These are phyloP conservation scores for Backusella parvicylindrica DNA, from an alignment of 192 early-diverging fungal genomes.

Conservation along the genomic window DNA sequence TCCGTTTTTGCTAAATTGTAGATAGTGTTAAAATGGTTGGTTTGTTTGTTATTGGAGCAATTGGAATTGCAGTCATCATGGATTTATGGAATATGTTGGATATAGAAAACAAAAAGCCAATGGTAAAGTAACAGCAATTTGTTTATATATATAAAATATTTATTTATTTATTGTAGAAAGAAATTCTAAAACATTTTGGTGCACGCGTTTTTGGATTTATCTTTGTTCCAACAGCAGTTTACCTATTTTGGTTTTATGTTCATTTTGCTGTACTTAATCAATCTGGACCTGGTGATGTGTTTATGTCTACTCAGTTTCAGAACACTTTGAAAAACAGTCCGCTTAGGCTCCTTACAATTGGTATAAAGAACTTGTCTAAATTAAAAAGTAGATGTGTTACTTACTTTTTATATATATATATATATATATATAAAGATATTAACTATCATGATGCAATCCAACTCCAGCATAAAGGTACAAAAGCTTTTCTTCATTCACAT, in stretches of 20 bases:
- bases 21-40: constrained; percentile 93
- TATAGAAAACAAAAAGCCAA: constrained; percentile 67
- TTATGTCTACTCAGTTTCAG: constrained; percentile 90
- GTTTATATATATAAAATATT: neutral
- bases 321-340: constrained; percentile 74
- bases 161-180: constrained; percentile 28
- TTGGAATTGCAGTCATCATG: constrained; percentile 79
- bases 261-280: constrained; percentile 84
- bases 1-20: neutral
- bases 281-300: constrained; percentile 88
- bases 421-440: constrained; percentile 46
- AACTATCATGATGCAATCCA: constrained; percentile 79
- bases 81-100: constrained; percentile 95
- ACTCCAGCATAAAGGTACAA: constrained; percentile 74
- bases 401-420: neutral
- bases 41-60: constrained; percentile 75
- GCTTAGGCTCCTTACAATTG: constrained; percentile 53
- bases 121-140: constrained; percentile 29
- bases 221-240: constrained; percentile 71
- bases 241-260: constrained; percentile 86
- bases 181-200: constrained; percentile 79
- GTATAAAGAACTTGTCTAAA: constrained; percentile 20
- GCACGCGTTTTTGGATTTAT: constrained; percentile 85
- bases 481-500: constrained; percentile 80
- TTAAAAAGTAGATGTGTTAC: neutral